Conservation (phyloP, 768 basidiomycete genomes). For the Favolaschia claudopus region DNA sequence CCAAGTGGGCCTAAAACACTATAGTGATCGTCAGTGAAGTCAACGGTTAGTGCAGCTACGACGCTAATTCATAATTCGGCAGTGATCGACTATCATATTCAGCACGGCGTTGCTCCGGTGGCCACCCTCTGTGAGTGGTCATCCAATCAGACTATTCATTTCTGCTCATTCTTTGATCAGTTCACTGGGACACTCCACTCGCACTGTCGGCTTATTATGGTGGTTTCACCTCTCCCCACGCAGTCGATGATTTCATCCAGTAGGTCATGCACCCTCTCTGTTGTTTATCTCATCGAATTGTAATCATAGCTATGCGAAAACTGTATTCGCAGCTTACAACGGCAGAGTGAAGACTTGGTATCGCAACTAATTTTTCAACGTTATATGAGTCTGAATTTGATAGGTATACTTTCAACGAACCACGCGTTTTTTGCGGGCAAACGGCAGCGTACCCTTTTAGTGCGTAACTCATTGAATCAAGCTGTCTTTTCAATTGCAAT, state of each 20-base stretch:
- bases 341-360: conserved; percentile 57
- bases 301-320: conserved; percentile 51
- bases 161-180: conserved; percentile 29
- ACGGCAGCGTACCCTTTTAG: conserved; percentile 51
- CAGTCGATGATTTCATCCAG: conserved; percentile 59
- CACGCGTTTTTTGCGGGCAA: conserved; percentile 50
- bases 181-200: conserved; percentile 59
- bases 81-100: conserved; percentile 56
- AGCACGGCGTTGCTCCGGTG: conserved; percentile 52
- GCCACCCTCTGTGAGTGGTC: conserved; percentile 55
- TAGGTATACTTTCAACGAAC: conserved; percentile 63
- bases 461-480: conserved; percentile 26
- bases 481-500: not conserved
- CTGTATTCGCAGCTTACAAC: conserved; percentile 57
- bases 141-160: not conserved
- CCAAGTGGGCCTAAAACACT: conserved; percentile 52
- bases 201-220: conserved; percentile 57
- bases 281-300: not conserved
- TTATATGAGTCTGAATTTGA: not conserved
- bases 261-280: conserved; percentile 23
- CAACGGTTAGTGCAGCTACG: not conserved
- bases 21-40: conserved; percentile 46
- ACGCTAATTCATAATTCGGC: conserved; percentile 4
- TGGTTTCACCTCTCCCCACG: conserved; percentile 52
- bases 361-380: not conserved